Conservation (phyloP, 495 filamentous ascomycete species). For the Neurospora terricola region DNA sequence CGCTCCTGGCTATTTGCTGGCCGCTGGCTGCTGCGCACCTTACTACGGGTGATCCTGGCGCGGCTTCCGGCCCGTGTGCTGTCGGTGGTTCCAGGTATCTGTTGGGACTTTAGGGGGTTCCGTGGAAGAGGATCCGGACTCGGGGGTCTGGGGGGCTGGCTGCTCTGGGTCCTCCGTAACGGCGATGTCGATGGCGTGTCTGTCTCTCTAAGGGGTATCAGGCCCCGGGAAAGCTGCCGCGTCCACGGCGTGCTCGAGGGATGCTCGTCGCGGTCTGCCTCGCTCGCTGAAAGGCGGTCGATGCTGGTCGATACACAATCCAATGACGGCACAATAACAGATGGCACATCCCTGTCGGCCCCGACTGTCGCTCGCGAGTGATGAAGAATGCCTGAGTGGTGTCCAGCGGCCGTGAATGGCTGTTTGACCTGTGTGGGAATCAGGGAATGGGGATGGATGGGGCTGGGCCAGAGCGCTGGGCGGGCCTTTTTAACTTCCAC, state of each 20-base stretch:
- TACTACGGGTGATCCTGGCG: neutral
- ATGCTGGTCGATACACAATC: slow-evolving; percentile 1
- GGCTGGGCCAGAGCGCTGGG: neutral
- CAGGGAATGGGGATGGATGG: neutral
- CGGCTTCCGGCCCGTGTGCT: neutral
- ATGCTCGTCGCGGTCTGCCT: neutral
- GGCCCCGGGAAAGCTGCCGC: neutral
- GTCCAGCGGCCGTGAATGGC: neutral
- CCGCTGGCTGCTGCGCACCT: neutral
- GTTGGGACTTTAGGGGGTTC: neutral
- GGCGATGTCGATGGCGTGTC: neutral
- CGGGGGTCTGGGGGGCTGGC: neutral
- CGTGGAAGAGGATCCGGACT: neutral
- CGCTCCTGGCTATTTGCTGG: neutral
- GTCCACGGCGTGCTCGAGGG: neutral
- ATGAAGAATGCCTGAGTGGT: neutral
- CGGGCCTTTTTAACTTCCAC: neutral
- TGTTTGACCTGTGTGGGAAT: neutral
- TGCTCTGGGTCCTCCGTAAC: neutral
- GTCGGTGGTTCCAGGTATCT: neutral
- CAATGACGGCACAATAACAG: neutral
- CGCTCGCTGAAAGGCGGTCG: neutral
- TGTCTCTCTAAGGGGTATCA: neutral
- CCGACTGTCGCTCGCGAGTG: neutral
- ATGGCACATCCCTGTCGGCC: neutral